Conservation (phyloP, 306 rosid genomes). For the Quercus bicolor region DNA sequence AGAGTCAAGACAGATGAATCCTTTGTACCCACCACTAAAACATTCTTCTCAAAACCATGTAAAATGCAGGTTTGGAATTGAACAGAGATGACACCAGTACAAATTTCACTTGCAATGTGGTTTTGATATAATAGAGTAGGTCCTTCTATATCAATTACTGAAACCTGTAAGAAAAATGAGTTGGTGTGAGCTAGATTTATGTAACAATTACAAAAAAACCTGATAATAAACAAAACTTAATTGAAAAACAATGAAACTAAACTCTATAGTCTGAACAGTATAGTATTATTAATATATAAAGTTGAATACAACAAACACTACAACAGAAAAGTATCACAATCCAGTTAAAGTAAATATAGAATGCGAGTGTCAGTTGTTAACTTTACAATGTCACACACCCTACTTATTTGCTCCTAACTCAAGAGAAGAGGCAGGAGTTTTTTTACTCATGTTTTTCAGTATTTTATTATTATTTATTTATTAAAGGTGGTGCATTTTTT, state of each 20-base stretch:
- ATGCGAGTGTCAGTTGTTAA: background rate
- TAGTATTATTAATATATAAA: background rate
- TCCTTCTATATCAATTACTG: conserved; percentile 64
- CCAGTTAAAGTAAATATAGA: background rate
- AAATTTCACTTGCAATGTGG: conserved; percentile 66
- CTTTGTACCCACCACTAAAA: conserved; percentile 62
- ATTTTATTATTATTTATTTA: too few species aligned
- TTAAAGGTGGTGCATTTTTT: background rate
- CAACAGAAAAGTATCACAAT: background rate
- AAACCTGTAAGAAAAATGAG: conserved; percentile 51
- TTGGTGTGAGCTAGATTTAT: background rate
- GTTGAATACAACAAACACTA: background rate
- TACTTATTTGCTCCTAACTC: background rate
- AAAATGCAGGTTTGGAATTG: conserved; percentile 60
- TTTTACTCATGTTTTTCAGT: background rate
- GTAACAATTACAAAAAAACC: background rate
- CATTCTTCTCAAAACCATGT: conserved; percentile 73
- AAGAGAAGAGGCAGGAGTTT: background rate
- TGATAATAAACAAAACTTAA: conserved; percentile 10
- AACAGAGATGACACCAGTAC: conserved; percentile 59
- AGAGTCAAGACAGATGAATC: conserved; percentile 76
- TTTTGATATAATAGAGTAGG: conserved; percentile 60
- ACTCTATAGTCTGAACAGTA: background rate
- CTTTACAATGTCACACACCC: background rate
- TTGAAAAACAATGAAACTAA: conserved; percentile 11